These are phyloP conservation scores for Carex parvula DNA, from an alignment of 176 grass and related monocot genomes.

Conservation along the genomic window DNA sequence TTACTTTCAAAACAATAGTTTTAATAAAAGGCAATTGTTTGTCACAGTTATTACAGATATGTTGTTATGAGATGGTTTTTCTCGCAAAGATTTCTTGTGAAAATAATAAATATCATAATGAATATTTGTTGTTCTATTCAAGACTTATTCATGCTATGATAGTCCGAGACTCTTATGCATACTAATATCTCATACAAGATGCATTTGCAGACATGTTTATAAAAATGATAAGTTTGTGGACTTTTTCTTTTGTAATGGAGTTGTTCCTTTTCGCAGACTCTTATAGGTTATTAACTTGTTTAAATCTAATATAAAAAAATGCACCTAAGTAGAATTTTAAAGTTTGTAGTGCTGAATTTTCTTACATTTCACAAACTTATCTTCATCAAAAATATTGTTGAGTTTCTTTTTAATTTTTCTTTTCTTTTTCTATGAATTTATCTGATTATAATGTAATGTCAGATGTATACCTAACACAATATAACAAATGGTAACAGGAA, in stretches of 20 bases:
- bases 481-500: slow-evolving; percentile 36
- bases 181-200: neutral
- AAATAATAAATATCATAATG: neutral
- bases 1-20: neutral
- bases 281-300: neutral
- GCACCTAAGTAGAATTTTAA: neutral
- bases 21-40: neutral
- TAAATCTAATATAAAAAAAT: neutral
- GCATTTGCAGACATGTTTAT: neutral
- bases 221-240: neutral
- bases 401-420: neutral
- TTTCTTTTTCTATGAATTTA: neutral
- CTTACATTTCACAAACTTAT: neutral
- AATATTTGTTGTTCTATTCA: neutral
- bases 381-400: neutral
- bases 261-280: neutral
- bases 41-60: neutral
- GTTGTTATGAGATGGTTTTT: too few relatives aligned
- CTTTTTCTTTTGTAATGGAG: neutral
- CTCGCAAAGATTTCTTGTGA: neutral
- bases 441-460: neutral
- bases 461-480: neutral
- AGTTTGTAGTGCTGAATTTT: neutral
- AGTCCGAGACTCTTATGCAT: neutral
- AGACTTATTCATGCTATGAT: neutral